These are phyloP conservation scores for Phytophthora fragariaefolia DNA, from an alignment of 352 stramenopile species.

Conservation along the genomic window DNA sequence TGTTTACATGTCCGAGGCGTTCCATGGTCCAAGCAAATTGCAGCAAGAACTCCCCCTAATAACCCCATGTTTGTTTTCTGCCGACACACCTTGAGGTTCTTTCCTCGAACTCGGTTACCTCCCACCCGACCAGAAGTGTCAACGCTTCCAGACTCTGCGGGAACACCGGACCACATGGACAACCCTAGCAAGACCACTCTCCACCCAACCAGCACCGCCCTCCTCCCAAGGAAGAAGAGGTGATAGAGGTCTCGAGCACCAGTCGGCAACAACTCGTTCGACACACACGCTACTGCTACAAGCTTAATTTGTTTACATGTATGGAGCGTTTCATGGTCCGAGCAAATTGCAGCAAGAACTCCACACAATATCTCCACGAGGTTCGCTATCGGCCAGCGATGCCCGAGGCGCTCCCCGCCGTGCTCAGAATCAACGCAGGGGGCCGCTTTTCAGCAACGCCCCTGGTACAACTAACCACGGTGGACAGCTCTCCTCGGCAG, in stretches of 20 bases:
- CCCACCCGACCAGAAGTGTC: neutral
- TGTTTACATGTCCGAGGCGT: slow-evolving; percentile 59
- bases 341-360: slow-evolving; percentile 79
- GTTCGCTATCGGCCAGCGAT: slow-evolving; percentile 53
- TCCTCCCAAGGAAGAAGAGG: slow-evolving; percentile 3
- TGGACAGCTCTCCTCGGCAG: slow-evolving; percentile 18
- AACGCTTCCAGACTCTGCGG: slow-evolving; percentile 28
- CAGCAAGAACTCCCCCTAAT: slow-evolving; percentile 82
- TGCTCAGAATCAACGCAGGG: slow-evolving; percentile 7
- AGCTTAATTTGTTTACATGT: too few species aligned
- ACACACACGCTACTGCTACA: neutral
- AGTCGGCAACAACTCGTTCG: slow-evolving; percentile 10
- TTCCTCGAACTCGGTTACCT: slow-evolving; percentile 7
- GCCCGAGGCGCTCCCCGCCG: slow-evolving; percentile 21
- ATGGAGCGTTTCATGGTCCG: slow-evolving; percentile 80
- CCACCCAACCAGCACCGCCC: slow-evolving; percentile 33
- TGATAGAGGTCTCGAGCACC: slow-evolving; percentile 29
- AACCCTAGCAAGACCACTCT: slow-evolving; percentile 30
- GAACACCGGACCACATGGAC: slow-evolving; percentile 23
- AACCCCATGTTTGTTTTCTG: slow-evolving; percentile 61
- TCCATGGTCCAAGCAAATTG: slow-evolving; percentile 82
- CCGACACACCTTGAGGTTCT: slow-evolving; percentile 36
- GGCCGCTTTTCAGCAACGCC: slow-evolving; percentile 46
- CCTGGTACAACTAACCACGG: slow-evolving; percentile 13
- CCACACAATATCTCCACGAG: slow-evolving; percentile 74